These are phyloP conservation scores for Canna indica DNA, from an alignment of 176 grass and related monocot species.

Conservation along the genomic window DNA sequence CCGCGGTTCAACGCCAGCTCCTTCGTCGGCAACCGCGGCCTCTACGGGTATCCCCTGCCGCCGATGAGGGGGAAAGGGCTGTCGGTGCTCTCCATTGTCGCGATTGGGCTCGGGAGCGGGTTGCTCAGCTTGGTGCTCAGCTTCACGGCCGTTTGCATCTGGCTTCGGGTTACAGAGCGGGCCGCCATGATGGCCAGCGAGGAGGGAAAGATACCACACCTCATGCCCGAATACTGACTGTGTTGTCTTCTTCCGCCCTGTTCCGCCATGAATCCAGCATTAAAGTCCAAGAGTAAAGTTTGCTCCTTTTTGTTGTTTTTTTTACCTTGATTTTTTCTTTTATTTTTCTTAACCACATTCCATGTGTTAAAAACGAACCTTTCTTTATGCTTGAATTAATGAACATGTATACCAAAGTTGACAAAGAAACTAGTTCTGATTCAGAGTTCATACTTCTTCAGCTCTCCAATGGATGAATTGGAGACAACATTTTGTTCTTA, in stretches of 20 bases:
- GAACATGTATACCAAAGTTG: not conserved
- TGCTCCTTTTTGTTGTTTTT: not conserved
- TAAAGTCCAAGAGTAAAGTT: constrained; percentile 3
- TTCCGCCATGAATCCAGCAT: not conserved
- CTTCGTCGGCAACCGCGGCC: not conserved
- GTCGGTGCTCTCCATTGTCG: constrained; percentile 1
- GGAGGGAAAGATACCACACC: constrained; percentile 3
- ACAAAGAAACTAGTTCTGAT: not conserved
- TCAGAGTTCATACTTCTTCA: not conserved
- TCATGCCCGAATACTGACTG: constrained; percentile 7
- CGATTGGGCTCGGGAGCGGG: constrained; percentile 1
- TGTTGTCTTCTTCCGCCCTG: not conserved
- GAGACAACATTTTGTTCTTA: not conserved
- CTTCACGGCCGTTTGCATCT: constrained; percentile 7
- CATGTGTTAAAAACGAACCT: not conserved
- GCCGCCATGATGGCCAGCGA: not conserved
- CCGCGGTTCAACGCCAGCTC: constrained; percentile 6
- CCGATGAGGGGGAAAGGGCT: not conserved
- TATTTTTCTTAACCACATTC: not conserved
- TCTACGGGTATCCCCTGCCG: constrained; percentile 1
- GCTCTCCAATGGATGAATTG: too few relatives aligned
- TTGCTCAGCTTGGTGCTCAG: constrained; percentile 3
- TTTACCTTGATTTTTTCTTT: not conserved
- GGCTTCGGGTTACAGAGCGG: constrained; percentile 4
- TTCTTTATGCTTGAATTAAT: not conserved